A percentile compares a stretch with the other conserved stretches of the same genome.
Evolutionary conservation across 1,284 basidiomycete species (phyloP).

Genomic region (Melampsora larici-populina): DNA sequence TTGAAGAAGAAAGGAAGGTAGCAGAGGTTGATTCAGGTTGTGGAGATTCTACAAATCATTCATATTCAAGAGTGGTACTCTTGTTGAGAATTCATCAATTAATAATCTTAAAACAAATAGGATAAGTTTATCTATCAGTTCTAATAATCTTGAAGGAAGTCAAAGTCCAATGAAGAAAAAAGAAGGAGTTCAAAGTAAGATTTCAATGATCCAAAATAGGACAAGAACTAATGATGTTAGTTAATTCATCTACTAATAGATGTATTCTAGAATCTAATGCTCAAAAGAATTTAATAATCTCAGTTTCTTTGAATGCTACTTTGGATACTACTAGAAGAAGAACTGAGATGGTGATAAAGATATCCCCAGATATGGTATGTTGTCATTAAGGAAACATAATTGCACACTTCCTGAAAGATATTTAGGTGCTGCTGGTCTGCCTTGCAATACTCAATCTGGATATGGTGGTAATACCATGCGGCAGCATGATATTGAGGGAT

Average conservation of each 20-base stretch:
- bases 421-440: slow-evolving; percentile 55
- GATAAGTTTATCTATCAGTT: background rate
- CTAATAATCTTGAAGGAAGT: background rate
- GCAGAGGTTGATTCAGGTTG: background rate
- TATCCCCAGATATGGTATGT: slow-evolving; percentile 56
- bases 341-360: slow-evolving; percentile 60
- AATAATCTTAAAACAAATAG: background rate
- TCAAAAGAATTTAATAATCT: no score
- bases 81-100: no score
- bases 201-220: background rate
- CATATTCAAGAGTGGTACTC: no score
- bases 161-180: background rate
- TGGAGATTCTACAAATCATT: no score
- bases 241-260: no score
- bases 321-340: no score
- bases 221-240: background rate
- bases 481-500: slow-evolving; percentile 56
- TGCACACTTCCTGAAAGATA: slow-evolving; percentile 59
- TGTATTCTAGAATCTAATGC: no score
- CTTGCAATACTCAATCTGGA: slow-evolving; percentile 49
- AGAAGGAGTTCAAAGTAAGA: background rate
- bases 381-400: slow-evolving; percentile 58
- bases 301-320: no score
- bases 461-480: slow-evolving; percentile 56
- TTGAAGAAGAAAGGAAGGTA: background rate